These are phyloP conservation scores for Cercis canadensis DNA, from an alignment of 306 rosid species.

Conservation along the genomic window DNA sequence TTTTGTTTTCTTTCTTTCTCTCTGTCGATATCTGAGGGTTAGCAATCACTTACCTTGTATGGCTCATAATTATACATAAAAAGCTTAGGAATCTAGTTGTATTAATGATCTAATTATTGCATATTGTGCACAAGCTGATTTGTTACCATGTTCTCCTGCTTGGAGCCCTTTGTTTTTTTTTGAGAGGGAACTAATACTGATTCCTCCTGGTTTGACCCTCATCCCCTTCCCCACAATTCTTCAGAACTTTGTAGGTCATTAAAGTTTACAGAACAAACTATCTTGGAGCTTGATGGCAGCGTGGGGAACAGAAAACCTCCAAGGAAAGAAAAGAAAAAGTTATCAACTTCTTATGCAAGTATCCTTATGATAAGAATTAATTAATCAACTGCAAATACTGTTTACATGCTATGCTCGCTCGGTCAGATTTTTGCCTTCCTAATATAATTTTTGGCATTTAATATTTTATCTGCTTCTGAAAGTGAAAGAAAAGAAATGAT, in stretches of 20 bases:
- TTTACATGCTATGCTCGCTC: constrained; percentile 27
- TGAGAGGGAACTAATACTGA: constrained; percentile 36
- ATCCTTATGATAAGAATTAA: constrained; percentile 56
- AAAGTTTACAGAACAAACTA: constrained; percentile 52
- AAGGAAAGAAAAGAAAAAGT: constrained; percentile 83
- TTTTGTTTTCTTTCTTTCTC: constrained; percentile 14
- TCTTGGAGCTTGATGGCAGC: constrained; percentile 60
- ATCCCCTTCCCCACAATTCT: constrained; percentile 11
- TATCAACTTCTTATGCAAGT: constrained; percentile 62
- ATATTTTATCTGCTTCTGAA: constrained; percentile 23
- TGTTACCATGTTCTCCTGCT: constrained; percentile 15
- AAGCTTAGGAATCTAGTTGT: constrained; percentile 11
- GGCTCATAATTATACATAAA: background rate
- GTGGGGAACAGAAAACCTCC: constrained; percentile 64
- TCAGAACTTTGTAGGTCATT: constrained; percentile 84
- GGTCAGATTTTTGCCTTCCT: constrained; percentile 30
- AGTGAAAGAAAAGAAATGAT: constrained; percentile 2
- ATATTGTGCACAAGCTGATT: constrained; percentile 19
- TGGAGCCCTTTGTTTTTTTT: constrained; percentile 3
- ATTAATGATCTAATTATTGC: background rate
- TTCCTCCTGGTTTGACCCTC: constrained; percentile 18
- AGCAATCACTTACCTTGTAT: constrained; percentile 5
- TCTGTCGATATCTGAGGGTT: constrained; percentile 20
- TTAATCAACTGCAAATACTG: constrained; percentile 12
- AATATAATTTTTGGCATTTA: constrained; percentile 2